A percentile compares a stretch with the other conserved stretches of the same genome.
These are phyloP conservation scores for Babesia gibsoni DNA, from an alignment of 169 alveolate genomes.

Conservation along the genomic window DNA sequence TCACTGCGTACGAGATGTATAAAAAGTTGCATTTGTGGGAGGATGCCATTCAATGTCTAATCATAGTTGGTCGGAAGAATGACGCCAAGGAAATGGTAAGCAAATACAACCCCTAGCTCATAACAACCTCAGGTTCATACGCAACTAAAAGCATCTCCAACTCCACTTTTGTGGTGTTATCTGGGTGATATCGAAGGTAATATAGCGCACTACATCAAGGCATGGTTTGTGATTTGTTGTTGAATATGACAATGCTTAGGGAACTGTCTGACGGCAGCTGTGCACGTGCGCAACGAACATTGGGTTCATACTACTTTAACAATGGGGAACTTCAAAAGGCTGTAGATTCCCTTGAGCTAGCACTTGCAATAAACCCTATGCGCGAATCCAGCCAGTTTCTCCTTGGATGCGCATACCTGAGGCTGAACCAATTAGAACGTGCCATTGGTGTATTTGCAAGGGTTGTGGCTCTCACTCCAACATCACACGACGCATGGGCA, in stretches of 20 bases:
- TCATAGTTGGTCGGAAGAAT: conserved; percentile 66
- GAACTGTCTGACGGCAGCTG: conserved; percentile 61
- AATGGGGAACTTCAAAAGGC: conserved; percentile 58
- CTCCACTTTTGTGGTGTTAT: conserved; percentile 69
- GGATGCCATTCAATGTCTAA: conserved; percentile 73
- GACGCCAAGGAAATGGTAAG: conserved; percentile 74
- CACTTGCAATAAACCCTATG: conserved; percentile 70
- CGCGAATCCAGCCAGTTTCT: conserved; percentile 64
- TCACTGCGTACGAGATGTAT: conserved; percentile 69
- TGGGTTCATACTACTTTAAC: conserved; percentile 68
- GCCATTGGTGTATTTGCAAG: conserved; percentile 68
- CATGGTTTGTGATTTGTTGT: conserved; percentile 51
- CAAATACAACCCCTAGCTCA: too few species aligned
- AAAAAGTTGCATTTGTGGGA: conserved; percentile 76
- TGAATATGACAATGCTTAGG: neutral
- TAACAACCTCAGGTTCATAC: conserved; percentile 37
- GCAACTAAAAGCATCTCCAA: conserved; percentile 45
- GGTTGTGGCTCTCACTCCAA: conserved; percentile 68
- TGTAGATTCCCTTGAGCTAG: conserved; percentile 57
- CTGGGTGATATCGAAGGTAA: conserved; percentile 63
- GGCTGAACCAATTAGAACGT: conserved; percentile 44
- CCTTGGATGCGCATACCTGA: conserved; percentile 72
- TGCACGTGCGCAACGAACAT: conserved; percentile 73
- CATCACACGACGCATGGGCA: conserved; percentile 71
- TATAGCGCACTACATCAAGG: conserved; percentile 59